Evolutionary conservation across 805 yeast species (phyloP).

Genomic region (Wickerhamomyces canadensis): DNA sequence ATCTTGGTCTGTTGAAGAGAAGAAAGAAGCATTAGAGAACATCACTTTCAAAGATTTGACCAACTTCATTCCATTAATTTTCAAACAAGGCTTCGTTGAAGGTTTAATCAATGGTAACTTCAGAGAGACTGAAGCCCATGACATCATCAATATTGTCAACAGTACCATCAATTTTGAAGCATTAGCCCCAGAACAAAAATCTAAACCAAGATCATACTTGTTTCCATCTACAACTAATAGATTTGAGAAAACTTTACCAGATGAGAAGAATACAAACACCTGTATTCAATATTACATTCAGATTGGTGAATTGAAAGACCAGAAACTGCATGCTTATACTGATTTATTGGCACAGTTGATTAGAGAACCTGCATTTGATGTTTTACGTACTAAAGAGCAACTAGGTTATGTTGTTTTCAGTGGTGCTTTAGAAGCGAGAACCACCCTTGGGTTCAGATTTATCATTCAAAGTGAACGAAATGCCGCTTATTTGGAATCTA

Average conservation of each 20-base stretch:
- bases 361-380: conserved; percentile 85
- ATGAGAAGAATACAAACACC: conserved; percentile 71
- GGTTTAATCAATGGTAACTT: conserved; percentile 76
- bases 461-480: conserved; percentile 81
- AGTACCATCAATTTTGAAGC: conserved; percentile 32
- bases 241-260: conserved; percentile 49
- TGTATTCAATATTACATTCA: conserved; percentile 78
- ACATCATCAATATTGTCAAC: conserved; percentile 39
- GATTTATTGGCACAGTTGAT: conserved; percentile 68
- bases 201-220: conserved; percentile 36
- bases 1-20: conserved; percentile 61
- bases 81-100: conserved; percentile 60
- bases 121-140: conserved; percentile 45
- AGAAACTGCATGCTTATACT: conserved; percentile 41
- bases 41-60: conserved; percentile 44
- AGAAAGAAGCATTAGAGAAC: conserved; percentile 41
- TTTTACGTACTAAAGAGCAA: conserved; percentile 89
- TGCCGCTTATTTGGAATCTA: conserved; percentile 63
- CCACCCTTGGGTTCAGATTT: conserved; percentile 67
- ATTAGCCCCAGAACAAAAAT: conserved; percentile 38
- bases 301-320: conserved; percentile 46
- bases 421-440: conserved; percentile 61
- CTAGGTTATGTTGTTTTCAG: conserved; percentile 92
- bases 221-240: conserved; percentile 37
- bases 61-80: conserved; percentile 46